phyloP scores from a whole-genome alignment of 2,329 filamentous ascomycete species.

The Monosporascus sp. region DNA sequence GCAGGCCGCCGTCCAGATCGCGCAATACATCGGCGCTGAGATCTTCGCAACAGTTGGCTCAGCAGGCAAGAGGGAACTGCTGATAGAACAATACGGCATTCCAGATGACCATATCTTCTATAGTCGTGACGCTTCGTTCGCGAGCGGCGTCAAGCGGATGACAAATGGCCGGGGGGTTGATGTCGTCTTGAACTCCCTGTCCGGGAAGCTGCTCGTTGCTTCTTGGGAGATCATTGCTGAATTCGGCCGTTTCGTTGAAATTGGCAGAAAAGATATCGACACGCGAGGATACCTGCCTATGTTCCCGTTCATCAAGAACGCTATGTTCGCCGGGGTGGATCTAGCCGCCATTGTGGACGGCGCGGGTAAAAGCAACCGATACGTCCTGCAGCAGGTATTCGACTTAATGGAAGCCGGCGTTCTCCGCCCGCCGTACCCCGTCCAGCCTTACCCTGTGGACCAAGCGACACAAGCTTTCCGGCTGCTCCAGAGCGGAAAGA shows the following conservation, averaged over 20 bases:
- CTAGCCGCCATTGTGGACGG: no score
- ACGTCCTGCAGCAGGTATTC: not conserved
- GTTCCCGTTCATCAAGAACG: slow-evolving; percentile 3
- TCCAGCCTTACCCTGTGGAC: slow-evolving; percentile 17
- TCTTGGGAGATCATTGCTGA: slow-evolving; percentile 11
- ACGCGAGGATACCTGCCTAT: slow-evolving; percentile 5
- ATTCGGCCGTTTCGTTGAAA: slow-evolving; percentile 8
- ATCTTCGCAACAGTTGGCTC: slow-evolving; percentile 11
- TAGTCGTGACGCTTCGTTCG: slow-evolving; percentile 12
- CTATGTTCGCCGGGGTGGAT: not conserved
- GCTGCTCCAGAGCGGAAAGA: slow-evolving; percentile 32
- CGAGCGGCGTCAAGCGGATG: not conserved
- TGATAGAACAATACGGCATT: slow-evolving; percentile 8
- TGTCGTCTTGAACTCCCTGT: slow-evolving; percentile 14
- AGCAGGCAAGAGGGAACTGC: slow-evolving; percentile 7
- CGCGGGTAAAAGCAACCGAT: no score
- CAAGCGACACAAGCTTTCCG: slow-evolving; percentile 30
- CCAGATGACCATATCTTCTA: slow-evolving; percentile 10
- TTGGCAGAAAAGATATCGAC: slow-evolving; percentile 3
- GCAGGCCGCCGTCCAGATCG: slow-evolving; percentile 9
- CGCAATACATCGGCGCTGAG: slow-evolving; percentile 6
- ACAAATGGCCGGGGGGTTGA: slow-evolving; percentile 12
- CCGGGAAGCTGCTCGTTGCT: slow-evolving; percentile 9
- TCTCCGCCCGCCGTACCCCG: slow-evolving; percentile 14
- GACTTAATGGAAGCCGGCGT: not conserved